Evolutionary conservation across 768 basidiomycete genomes (phyloP), one percentile per base, ranked within the genome.

Genomic region (Heimioporus sp.): DNA sequence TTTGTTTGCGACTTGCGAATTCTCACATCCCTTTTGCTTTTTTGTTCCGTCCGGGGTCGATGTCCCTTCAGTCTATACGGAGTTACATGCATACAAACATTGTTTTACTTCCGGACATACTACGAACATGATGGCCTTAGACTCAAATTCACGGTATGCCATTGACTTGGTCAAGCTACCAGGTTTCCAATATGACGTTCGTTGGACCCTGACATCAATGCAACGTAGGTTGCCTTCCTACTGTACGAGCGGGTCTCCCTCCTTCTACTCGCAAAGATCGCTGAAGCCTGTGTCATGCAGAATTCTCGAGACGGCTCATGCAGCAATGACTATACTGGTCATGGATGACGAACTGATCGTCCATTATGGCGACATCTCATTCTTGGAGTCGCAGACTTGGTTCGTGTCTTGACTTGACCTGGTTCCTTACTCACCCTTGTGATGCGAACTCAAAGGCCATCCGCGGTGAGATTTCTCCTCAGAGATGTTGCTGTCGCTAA

Each of bases 41-140:
- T 32, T 32, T 19, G 2, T 28, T 28, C 24, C 24, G 24, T 28
- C 24, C 19, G 5, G 21, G 31, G 32, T 4, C 5, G 31, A 35
- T 4, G 7, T 24, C 10, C 2, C 8, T 19, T 15, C 34, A 67
- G 66, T 19, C 46, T 68, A 3, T 67, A 68, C n/a, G 66, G 66
- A 12, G 46, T 64, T 6, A 65, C 64, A 7, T 66, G 64, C 52
- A 54, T 55, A 39, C 65, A 66, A 32, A 54, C 64, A 6, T 59
- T 68, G 20, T 68, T 61, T 19, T 66, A 66, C 52, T 68, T 63
- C 17, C 56, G 46, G 11, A 66, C 59, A 0, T 66, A 66, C 20
- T 11, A 6, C 50, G 53, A 52, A 3, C 42, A 43, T 2, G 65
- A 66, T 21, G 6, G 30, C 11, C 19, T 42, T 43, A 46, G 51